phyloP scores from a whole-genome alignment of 305 asterid genomes.

The Fraxinus greggii region DNA sequence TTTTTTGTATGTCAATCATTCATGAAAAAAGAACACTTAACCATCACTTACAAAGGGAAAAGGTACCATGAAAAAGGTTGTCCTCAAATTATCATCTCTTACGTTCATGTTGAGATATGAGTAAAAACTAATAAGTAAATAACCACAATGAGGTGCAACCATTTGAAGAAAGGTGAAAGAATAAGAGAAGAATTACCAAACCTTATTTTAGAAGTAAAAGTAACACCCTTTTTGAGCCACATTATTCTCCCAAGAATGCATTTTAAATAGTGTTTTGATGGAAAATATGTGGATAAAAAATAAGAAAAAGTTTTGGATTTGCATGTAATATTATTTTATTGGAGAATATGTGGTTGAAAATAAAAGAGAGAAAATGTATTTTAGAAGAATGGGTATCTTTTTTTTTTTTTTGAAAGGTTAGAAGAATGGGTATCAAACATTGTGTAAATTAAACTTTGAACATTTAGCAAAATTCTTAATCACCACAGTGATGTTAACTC shows the following conservation, averaged over 20 bases:
- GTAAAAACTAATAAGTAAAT: neutral
- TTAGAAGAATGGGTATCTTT: neutral
- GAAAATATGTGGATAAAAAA: too few species aligned
- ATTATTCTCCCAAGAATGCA: neutral
- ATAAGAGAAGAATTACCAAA: neutral
- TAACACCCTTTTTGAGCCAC: neutral
- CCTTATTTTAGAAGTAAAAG: neutral
- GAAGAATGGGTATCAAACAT: neutral
- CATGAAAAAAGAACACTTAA: neutral
- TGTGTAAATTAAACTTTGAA: neutral
- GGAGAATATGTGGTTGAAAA: too few species aligned
- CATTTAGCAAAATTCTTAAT: neutral
- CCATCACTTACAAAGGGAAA: constrained; percentile 4
- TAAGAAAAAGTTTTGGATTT: too few species aligned
- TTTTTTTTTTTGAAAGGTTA: too few species aligned
- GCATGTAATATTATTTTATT: too few species aligned
- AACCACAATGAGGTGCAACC: neutral
- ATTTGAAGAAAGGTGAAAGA: neutral
- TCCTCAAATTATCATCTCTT: neutral
- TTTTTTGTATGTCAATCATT: neutral
- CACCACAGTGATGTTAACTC: neutral
- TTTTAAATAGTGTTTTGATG: too few species aligned
- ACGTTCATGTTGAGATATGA: neutral
- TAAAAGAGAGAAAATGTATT: too few species aligned
- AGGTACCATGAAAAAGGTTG: neutral